Evolutionary conservation across 2,329 filamentous ascomycete species (phyloP).

Genomic region (Metarhizium anisopliae): DNA sequence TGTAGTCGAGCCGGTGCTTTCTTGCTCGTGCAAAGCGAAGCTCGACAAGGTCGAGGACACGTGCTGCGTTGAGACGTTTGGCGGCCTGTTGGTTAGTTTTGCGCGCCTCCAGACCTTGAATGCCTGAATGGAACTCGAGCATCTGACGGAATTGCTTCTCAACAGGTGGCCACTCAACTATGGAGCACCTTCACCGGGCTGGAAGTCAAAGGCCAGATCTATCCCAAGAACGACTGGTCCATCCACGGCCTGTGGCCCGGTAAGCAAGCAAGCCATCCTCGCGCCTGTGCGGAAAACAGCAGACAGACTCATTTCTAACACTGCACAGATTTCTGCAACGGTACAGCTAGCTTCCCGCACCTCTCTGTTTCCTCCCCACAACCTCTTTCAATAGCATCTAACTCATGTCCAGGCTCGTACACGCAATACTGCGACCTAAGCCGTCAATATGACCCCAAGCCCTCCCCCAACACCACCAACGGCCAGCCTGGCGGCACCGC

Average conservation of each 20-base stretch:
- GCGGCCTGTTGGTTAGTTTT: slow-evolving; percentile 42
- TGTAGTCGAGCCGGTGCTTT: slow-evolving; percentile 24
- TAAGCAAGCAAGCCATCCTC: slow-evolving; percentile 9
- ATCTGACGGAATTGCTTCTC: not conserved
- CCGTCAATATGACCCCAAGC: slow-evolving; percentile 54
- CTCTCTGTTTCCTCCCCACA: too few species aligned
- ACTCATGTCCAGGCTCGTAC: slow-evolving; percentile 38
- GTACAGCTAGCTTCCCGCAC: slow-evolving; percentile 9
- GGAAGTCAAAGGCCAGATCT: slow-evolving; percentile 46
- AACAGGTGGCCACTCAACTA: slow-evolving; percentile 49
- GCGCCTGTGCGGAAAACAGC: not conserved
- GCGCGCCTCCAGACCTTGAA: not conserved
- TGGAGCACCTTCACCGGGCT: slow-evolving; percentile 57
- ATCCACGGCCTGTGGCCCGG: slow-evolving; percentile 49
- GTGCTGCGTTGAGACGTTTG: slow-evolving; percentile 58
- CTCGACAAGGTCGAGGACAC: slow-evolving; percentile 39
- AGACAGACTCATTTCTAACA: not conserved
- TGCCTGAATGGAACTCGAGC: not conserved
- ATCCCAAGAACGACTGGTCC: slow-evolving; percentile 48
- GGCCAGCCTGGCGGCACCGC: slow-evolving; percentile 40
- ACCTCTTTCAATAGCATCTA: too few species aligned
- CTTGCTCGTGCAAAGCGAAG: slow-evolving; percentile 37
- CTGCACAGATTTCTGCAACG: slow-evolving; percentile 35
- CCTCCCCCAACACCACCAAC: slow-evolving; percentile 55
- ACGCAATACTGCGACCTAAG: slow-evolving; percentile 59